A percentile compares a stretch with the other conserved stretches of the same genome.
Conservation (phyloP, 306 rosid species). For the Sphenostylis stenocarpa region DNA sequence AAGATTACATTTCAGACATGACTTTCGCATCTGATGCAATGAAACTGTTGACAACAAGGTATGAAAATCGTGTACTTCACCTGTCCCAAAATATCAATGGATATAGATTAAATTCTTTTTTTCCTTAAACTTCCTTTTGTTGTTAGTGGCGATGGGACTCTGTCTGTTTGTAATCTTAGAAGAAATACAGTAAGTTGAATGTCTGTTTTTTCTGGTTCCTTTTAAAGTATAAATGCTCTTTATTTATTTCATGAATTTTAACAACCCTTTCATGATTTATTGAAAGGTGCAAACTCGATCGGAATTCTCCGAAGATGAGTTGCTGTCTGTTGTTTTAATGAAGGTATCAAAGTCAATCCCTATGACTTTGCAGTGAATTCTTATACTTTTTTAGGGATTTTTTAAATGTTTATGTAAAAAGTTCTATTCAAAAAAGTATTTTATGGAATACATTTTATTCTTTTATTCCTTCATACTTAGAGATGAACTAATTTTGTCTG, state of each 20-base stretch:
- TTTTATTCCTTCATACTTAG: neutral
- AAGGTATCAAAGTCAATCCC: slow-evolving; percentile 53
- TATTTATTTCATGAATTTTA: slow-evolving; percentile 8
- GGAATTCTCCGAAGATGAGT: slow-evolving; percentile 92
- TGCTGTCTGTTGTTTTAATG: slow-evolving; percentile 84
- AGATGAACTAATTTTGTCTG: neutral
- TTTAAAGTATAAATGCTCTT: neutral
- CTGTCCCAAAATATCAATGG: neutral
- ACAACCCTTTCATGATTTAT: slow-evolving; percentile 29
- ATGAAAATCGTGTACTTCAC: slow-evolving; percentile 11
- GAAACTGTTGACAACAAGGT: slow-evolving; percentile 89
- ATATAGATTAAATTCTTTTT: slow-evolving; percentile 11
- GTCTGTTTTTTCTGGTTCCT: slow-evolving; percentile 21
- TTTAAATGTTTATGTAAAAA: neutral
- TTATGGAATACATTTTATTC: neutral
- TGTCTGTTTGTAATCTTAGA: slow-evolving; percentile 89
- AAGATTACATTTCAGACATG: slow-evolving; percentile 83
- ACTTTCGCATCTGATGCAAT: slow-evolving; percentile 73
- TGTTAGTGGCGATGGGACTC: slow-evolving; percentile 90
- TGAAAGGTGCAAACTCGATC: slow-evolving; percentile 77
- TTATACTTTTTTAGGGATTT: neutral
- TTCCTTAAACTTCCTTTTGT: slow-evolving; percentile 11
- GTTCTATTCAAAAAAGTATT: neutral
- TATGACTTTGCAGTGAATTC: neutral
- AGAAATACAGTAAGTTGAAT: slow-evolving; percentile 68